Percentiles rank a stretch among this genome's conserved stretches.
phyloP scores from a whole-genome alignment of 176 grass and related monocot species.

The Oryza brachyantha region DNA sequence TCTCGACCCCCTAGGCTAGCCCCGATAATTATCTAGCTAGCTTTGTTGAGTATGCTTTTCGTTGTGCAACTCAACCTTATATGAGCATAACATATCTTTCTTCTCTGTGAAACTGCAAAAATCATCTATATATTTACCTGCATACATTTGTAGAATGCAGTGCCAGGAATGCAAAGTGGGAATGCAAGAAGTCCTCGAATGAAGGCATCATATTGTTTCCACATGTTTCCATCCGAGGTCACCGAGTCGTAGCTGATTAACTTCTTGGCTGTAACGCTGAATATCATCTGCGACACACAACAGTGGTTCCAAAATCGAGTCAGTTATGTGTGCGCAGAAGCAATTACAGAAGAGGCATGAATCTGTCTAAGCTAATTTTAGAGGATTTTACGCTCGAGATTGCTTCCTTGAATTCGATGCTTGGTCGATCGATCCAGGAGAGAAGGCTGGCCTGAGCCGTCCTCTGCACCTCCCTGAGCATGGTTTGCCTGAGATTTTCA shows the following conservation, averaged over 20 bases:
- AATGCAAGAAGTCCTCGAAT: slow-evolving; percentile 45
- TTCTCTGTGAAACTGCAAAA: no score
- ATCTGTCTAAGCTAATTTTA: no score
- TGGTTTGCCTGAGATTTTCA: slow-evolving; percentile 22
- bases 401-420: slow-evolving; percentile 46
- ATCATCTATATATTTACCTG: no score
- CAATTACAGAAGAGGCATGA: no score
- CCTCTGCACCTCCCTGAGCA: slow-evolving; percentile 39
- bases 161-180: slow-evolving; percentile 46
- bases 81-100: no score
- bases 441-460: not conserved
- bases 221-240: slow-evolving; percentile 24
- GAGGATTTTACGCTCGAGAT: slow-evolving; percentile 53
- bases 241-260: slow-evolving; percentile 45
- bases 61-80: no score
- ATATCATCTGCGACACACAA: slow-evolving; percentile 53
- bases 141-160: slow-evolving; percentile 48
- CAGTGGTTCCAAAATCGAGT: no score
- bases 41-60: no score
- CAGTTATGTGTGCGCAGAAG: no score
- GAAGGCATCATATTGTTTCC: slow-evolving; percentile 49
- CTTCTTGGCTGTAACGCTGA: slow-evolving; percentile 51
- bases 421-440: slow-evolving; percentile 29
- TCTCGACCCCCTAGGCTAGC: no score
- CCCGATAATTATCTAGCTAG: no score